Conservation (phyloP, 176 grass and related monocot genomes). For the Carex pumila region DNA sequence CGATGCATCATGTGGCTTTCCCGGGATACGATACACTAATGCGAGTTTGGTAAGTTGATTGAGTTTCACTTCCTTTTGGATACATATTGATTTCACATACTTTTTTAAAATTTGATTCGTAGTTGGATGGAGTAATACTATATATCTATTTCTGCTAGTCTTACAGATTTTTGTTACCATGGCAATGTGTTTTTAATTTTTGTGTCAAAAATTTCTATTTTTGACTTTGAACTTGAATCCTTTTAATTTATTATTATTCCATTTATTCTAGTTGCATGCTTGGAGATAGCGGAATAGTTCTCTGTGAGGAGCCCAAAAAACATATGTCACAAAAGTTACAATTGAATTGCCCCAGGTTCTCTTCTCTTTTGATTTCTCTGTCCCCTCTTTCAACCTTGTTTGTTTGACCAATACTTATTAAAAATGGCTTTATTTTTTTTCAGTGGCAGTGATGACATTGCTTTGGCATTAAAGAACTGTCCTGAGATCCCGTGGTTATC, state of each 20-base stretch:
- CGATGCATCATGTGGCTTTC: constrained; percentile 41
- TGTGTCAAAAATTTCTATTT: neutral
- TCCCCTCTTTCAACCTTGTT: neutral
- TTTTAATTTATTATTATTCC: neutral
- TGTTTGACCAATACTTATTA: constrained; percentile 5
- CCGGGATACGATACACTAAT: constrained; percentile 74
- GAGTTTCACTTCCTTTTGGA: neutral
- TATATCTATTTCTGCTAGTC: neutral
- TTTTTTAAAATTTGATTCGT: neutral
- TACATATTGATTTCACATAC: neutral
- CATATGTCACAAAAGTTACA: constrained; percentile 91
- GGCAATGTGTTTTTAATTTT: constrained; percentile 4
- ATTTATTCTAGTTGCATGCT: constrained; percentile 66
- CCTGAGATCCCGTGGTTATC: constrained; percentile 76
- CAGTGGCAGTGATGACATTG: constrained; percentile 68
- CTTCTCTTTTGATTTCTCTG: neutral
- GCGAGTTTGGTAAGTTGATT: constrained; percentile 69
- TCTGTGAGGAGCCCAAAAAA: constrained; percentile 83
- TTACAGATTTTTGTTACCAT: neutral
- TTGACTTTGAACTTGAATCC: neutral
- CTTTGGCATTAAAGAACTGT: constrained; percentile 88
- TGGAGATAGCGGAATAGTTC: constrained; percentile 82
- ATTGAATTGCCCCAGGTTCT: constrained; percentile 89
- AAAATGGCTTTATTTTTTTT: constrained; percentile 21
- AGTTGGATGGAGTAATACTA: neutral